Conservation (phyloP, 2,329 filamentous ascomycete species). For the Colletotrichum costaricense region DNA sequence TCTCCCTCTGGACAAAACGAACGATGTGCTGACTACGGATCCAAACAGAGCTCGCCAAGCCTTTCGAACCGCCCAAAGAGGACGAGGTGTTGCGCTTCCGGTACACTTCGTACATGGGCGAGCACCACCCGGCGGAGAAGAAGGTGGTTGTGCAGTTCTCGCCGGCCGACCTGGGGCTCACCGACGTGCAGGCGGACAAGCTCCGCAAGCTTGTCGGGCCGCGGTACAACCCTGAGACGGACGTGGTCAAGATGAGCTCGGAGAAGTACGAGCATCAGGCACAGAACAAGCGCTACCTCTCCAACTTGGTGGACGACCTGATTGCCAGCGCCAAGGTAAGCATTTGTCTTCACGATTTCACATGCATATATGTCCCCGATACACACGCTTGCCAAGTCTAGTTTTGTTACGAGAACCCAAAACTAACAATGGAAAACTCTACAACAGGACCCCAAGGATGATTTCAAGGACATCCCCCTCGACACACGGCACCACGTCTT, state of each 20-base stretch:
- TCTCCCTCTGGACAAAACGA: background rate
- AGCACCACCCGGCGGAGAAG: conserved; percentile 87
- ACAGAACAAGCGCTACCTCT: conserved; percentile 97
- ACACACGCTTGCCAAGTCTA: too few species aligned
- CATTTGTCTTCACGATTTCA: background rate
- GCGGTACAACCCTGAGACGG: conserved; percentile 87
- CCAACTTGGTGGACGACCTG: conserved; percentile 79
- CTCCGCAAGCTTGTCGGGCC: conserved; percentile 87
- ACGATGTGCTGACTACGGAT: conserved; percentile 33
- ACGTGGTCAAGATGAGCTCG: conserved; percentile 88
- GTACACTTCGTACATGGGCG: conserved; percentile 96
- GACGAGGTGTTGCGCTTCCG: conserved; percentile 87
- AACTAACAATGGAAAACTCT: conserved; percentile 5
- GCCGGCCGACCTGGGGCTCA: conserved; percentile 78
- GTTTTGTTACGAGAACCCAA: background rate
- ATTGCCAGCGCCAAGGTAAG: conserved; percentile 78
- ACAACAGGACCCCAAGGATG: conserved; percentile 76
- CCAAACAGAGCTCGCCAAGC: conserved; percentile 79
- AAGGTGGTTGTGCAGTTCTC: conserved; percentile 96
- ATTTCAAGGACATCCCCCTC: conserved; percentile 88
- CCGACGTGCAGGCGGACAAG: conserved; percentile 77
- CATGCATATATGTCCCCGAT: background rate
- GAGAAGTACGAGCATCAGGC: conserved; percentile 90
- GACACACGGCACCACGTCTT: conserved; percentile 87
- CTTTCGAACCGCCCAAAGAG: conserved; percentile 77